Base-by-base conservation (phyloP, 768 basidiomycete species). In the Nidularia sp. region DNA sequence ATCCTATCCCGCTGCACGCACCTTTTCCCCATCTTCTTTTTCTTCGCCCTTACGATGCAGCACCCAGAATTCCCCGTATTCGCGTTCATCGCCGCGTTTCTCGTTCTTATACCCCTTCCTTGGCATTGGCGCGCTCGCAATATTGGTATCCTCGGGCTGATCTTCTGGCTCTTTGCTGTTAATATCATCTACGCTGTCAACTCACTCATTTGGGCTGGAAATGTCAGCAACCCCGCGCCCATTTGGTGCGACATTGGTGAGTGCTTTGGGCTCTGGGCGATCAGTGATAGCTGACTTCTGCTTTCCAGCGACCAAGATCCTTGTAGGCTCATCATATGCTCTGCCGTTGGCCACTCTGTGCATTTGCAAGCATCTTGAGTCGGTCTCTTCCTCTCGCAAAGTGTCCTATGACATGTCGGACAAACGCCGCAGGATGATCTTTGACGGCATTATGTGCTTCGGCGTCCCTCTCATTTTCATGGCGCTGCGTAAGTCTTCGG, bases 191-290 rank as follows among this genome's bases (percentile, higher is more conserved):
- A 60, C 15, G 75, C 78, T 50, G 67, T 84, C 35, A 81, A 85
- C 62, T 67, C 77, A 0, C 56, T 85, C 10, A 62, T 83, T 6
- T 88, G 84, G 84, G 64, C 64, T 45, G 70, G 71, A 18, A 75
- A 70, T 53, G 56, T 64, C 6, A 50, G 60, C 8, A 67, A 80
- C 53, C 48, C 18, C n/a, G 68, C 74, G 0, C 81, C 80, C 0
- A 66, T 82, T 2, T 87, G 82, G 81, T 87, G 85, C 56, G 86
- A 87, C 50, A 85, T 88, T 12, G 66, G 86, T 87, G 43, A 61
- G 12, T 31, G 6, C 39, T 34, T 13, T 15, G 12, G 7, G 22
- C 32, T 25, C n/a, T 44, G 5, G 29, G 8, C 34, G 7, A 6
- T 48, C 31, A 48, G 18, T 5, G 43, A 1, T 33, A 32, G 2